These are phyloP conservation scores for Meyerozyma smithsonii DNA, from an alignment of 1,139 yeast genomes.

Conservation along the genomic window DNA sequence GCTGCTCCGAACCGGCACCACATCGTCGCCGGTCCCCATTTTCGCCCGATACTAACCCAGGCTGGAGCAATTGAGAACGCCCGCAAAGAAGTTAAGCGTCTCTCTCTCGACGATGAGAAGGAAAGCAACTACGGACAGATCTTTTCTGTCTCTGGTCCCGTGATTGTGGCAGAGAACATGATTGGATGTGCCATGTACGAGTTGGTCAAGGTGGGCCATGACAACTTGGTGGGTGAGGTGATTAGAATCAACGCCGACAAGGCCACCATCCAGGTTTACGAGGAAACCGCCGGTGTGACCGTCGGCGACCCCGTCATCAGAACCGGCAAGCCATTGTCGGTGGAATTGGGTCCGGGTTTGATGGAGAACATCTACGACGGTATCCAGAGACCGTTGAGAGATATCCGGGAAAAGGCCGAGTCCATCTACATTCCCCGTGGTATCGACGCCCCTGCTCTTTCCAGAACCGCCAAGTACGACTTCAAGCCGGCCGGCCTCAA, in stretches of 20 bases:
- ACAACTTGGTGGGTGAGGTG: constrained; percentile 94
- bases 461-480: constrained; percentile 77
- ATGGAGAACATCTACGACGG: constrained; percentile 99
- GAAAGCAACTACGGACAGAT: constrained; percentile 84
- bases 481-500: constrained; percentile 74
- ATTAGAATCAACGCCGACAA: constrained; percentile 94
- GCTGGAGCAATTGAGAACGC: constrained; percentile 98
- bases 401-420: constrained; percentile 79
- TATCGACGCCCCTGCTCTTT: constrained; percentile 90
- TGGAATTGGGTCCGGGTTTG: constrained; percentile 97
- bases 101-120: constrained; percentile 73
- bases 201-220: constrained; percentile 95
- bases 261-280: constrained; percentile 97
- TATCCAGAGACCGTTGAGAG: constrained; percentile 96
- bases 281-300: constrained; percentile 98
- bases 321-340: constrained; percentile 97
- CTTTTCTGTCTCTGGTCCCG: constrained; percentile 96
- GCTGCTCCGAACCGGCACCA: too few species aligned
- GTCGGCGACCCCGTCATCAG: constrained; percentile 98
- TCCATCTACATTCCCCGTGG: constrained; percentile 98
- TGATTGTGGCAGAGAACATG: constrained; percentile 96
- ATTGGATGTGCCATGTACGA: constrained; percentile 99
- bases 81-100: constrained; percentile 86
- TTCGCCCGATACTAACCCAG: constrained; percentile 30
- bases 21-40: too few species aligned